These are phyloP conservation scores for Trichoderma virens DNA, from an alignment of 495 filamentous ascomycete species.

Conservation along the genomic window DNA sequence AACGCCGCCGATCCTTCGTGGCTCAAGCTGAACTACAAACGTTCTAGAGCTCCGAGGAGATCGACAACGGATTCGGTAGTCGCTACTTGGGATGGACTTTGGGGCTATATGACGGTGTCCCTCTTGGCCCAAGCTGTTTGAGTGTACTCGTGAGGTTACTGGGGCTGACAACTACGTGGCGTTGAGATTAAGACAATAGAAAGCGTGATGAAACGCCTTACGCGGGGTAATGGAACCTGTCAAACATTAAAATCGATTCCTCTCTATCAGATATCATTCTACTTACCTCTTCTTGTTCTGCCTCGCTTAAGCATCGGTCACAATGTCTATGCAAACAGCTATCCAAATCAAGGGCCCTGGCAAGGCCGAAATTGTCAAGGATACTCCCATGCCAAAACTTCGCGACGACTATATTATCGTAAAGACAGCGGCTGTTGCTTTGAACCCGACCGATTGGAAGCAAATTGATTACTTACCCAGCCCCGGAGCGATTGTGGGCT, in stretches of 20 bases:
- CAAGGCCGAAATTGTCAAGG: conserved; percentile 17
- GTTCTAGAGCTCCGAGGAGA: not conserved
- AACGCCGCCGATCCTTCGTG: not conserved
- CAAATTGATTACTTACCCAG: conserved; percentile 25
- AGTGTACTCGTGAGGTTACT: not conserved
- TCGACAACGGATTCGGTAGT: not conserved
- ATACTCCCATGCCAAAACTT: conserved; percentile 30
- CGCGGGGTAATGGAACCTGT: not conserved
- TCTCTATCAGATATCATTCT: not conserved
- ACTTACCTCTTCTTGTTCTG: not conserved
- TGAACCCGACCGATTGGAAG: conserved; percentile 59
- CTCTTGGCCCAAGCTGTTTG: not conserved
- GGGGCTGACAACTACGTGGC: not conserved
- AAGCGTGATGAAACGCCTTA: not conserved
- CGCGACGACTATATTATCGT: conserved; percentile 46
- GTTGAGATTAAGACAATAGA: not conserved
- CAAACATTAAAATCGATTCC: not conserved
- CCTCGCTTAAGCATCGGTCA: not conserved
- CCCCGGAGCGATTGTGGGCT: conserved; percentile 25
- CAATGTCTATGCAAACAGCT: not conserved
- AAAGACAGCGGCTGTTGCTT: conserved; percentile 41
- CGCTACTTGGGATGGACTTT: not conserved
- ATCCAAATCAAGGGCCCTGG: conserved; percentile 13
- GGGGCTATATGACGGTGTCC: not conserved
- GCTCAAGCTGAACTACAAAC: not conserved